These are phyloP conservation scores for Debaryomyces robertsiae DNA, from an alignment of 1,139 yeast genomes.

Conservation along the genomic window DNA sequence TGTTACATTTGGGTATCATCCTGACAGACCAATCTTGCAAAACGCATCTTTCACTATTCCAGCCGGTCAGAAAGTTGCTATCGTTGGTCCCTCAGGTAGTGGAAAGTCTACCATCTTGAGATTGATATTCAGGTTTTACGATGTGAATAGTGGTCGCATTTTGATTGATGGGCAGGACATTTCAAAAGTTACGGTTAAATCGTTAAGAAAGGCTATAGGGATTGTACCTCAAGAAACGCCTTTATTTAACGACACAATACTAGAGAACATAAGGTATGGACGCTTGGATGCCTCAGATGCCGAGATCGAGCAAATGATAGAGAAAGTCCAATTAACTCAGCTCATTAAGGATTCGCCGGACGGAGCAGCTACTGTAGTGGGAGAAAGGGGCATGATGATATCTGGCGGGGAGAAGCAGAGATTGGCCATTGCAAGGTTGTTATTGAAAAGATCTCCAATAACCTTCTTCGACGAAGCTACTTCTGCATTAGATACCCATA, in stretches of 20 bases:
- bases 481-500: slow-evolving; percentile 93
- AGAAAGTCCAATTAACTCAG: slow-evolving; percentile 66
- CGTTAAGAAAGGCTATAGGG: slow-evolving; percentile 75
- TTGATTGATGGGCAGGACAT: slow-evolving; percentile 90
- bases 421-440: slow-evolving; percentile 85
- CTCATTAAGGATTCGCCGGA: slow-evolving; percentile 76
- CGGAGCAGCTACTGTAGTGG: slow-evolving; percentile 86
- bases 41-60: slow-evolving; percentile 87
- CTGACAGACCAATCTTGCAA: slow-evolving; percentile 79
- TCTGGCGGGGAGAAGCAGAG: slow-evolving; percentile 99
- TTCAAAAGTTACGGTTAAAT: slow-evolving; percentile 69
- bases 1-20: slow-evolving; percentile 90
- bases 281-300: slow-evolving; percentile 70
- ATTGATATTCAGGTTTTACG: slow-evolving; percentile 87
- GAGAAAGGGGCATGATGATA: slow-evolving; percentile 97
- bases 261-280: slow-evolving; percentile 89
- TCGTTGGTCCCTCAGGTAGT: slow-evolving; percentile 94
- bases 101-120: slow-evolving; percentile 92
- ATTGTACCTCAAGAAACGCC: slow-evolving; percentile 99
- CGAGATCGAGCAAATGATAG: slow-evolving; percentile 67
- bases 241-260: slow-evolving; percentile 83
- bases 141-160: slow-evolving; percentile 75
- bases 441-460: slow-evolving; percentile 82
- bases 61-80: slow-evolving; percentile 86
- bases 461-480: slow-evolving; percentile 98